Percentiles rank a stretch among this genome's conserved stretches.
These are phyloP conservation scores for Trypanosomatidae sp. DNA, from an alignment of 208 protist species.

Conservation along the genomic window DNA sequence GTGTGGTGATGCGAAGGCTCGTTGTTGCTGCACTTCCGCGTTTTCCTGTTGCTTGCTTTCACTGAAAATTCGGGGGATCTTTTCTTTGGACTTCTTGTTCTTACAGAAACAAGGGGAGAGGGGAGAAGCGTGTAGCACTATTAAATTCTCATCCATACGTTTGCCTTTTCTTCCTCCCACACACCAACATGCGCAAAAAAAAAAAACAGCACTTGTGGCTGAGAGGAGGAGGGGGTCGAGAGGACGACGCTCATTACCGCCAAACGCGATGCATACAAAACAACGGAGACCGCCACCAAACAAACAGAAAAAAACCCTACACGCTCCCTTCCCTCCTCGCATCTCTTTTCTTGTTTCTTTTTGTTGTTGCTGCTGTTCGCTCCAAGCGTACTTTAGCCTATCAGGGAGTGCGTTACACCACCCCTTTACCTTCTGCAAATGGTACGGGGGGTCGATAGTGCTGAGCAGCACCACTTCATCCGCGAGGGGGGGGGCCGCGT, in stretches of 20 bases:
- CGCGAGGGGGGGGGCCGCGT: neutral
- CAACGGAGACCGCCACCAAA: neutral
- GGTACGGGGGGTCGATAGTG: neutral
- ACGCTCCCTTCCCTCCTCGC: neutral
- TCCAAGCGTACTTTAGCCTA: neutral
- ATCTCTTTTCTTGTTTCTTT: neutral
- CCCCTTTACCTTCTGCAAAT: neutral
- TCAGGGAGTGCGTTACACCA: neutral
- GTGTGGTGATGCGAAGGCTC: neutral
- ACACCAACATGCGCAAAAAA: neutral
- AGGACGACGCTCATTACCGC: neutral
- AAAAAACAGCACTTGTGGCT: neutral
- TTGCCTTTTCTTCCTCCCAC: neutral
- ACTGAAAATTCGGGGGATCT: neutral
- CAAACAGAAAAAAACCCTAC: neutral
- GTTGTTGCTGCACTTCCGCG: neutral
- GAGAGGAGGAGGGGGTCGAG: neutral
- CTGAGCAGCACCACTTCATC: neutral
- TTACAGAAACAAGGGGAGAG: neutral
- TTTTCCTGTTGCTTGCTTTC: neutral
- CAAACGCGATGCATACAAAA: neutral
- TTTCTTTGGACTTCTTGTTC: neutral
- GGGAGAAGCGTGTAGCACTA: neutral
- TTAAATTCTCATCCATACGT: neutral
- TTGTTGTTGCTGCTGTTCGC: neutral